Evolutionary conservation across 2,329 filamentous ascomycete species (phyloP).

Genomic region (Kalaharituber pfeilii): DNA sequence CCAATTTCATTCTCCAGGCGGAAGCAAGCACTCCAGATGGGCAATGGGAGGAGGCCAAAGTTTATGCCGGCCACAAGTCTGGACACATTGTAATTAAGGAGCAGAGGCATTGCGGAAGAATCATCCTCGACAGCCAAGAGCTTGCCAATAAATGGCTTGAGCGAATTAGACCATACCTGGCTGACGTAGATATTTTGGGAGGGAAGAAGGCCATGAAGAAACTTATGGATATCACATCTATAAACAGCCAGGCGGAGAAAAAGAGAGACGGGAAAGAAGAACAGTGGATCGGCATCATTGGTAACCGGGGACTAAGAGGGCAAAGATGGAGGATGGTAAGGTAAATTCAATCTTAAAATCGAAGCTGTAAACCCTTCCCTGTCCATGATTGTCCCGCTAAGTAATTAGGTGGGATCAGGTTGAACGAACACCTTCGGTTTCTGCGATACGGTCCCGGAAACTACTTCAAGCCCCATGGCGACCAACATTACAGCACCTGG

Average conservation of each 20-base stretch:
- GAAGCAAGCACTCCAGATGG: conserved; percentile 6
- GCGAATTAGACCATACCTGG: conserved; percentile 12
- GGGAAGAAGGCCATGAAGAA: not conserved
- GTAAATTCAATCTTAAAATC: not conserved
- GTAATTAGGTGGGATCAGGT: too few relatives aligned
- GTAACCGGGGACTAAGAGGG: not conserved
- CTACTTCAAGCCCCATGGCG: conserved; percentile 12
- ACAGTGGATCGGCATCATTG: not conserved
- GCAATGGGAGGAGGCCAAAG: conserved; percentile 13
- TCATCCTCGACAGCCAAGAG: conserved; percentile 13
- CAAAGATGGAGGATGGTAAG: not conserved
- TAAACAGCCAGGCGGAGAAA: not conserved
- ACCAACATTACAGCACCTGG: not conserved
- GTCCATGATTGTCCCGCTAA: not conserved
- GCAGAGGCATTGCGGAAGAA: conserved; percentile 12
- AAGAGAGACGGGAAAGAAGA: conserved; percentile 5
- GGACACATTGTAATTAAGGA: not conserved
- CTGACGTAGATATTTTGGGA: conserved; percentile 7
- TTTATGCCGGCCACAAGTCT: conserved; percentile 6
- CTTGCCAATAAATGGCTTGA: conserved; percentile 12
- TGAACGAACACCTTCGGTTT: conserved; percentile 17
- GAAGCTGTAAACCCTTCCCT: not conserved
- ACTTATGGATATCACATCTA: not conserved
- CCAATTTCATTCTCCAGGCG: conserved; percentile 17
- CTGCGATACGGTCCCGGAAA: conserved; percentile 13